Evolutionary conservation across 139 green algal species (phyloP).

Genomic region (Gonium pectorale): DNA sequence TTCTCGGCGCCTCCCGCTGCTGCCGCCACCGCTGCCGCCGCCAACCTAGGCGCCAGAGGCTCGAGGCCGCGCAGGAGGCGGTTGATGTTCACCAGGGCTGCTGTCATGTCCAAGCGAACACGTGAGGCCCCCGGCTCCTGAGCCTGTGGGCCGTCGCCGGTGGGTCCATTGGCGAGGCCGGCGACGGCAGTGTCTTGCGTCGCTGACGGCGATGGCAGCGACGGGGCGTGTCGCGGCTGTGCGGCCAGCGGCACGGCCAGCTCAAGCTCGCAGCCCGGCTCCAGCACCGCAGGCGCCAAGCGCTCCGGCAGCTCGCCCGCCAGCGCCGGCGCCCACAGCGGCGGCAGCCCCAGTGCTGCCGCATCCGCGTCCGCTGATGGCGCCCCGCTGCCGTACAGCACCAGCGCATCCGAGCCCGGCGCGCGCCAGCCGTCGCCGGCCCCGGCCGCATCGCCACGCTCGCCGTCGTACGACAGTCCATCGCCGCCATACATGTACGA

Average conservation of each 20-base stretch:
- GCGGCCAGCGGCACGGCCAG: neutral
- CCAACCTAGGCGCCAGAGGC: neutral
- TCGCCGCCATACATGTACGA: neutral
- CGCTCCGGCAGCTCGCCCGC: neutral
- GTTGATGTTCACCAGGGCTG: neutral
- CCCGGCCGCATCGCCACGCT: too few species aligned
- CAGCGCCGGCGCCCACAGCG: neutral
- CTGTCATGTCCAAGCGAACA: neutral
- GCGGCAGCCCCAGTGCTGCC: neutral
- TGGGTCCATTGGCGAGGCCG: too few species aligned
- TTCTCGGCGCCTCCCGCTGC: neutral
- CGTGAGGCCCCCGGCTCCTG: too few species aligned
- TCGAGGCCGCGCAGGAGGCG: constrained; percentile 8
- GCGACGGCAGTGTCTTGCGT: too few species aligned
- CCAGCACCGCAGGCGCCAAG: neutral
- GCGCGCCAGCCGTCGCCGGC: too few species aligned
- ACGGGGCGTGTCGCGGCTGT: too few species aligned
- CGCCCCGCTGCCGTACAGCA: neutral
- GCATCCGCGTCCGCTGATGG: neutral
- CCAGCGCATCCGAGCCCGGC: neutral
- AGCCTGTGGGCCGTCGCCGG: too few species aligned
- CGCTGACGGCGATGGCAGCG: too few species aligned
- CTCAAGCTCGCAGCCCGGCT: neutral
- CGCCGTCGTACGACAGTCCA: constrained; percentile 5
- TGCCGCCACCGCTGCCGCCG: neutral